Evolutionary conservation across 495 filamentous ascomycete genomes (phyloP), one percentile per base, ranked within the genome.

Genomic region (Penicillium roqueforti): DNA sequence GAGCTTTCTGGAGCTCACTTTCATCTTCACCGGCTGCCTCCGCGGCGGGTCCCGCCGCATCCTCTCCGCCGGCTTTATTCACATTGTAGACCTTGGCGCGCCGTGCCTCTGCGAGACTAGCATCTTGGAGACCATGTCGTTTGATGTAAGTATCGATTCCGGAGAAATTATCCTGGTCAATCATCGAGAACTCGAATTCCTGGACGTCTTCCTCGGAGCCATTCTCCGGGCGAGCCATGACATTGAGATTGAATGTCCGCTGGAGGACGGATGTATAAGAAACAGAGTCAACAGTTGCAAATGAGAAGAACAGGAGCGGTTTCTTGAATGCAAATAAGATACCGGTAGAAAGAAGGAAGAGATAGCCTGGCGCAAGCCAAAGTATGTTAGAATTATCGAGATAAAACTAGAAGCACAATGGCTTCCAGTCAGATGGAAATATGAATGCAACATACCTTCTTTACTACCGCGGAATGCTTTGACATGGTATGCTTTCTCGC

Each of bases 271-370:
- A 91, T 4, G 90, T 95, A 65, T 96, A 97, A 46, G 87, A 91
- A 13, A 97, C 80, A 9, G 87, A 87, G 3, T 84, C 83, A 47
- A 97, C 87, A 36, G 78, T 74, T 40, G 87, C 82, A 41, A 95
- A 87, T 3, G 89, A 83, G 55, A 97, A 84, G 75, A 90, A 96
- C 14, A 89, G 61, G 22, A 98, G 73, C 0, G 93, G 93, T 64
- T 98, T 98, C 69, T 96, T 96, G 80, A 96, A 97, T 1, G 84
- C 91, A 77, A 88, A 98, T 26, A 98, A 66, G 41, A 98, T 92
- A 2, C 93, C 93, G 19, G 79, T 85, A 38, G 87, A 81, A 6
- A 97, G 76, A 65, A 97, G 87, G 71, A 95, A 97, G 10, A 98
- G 78, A 56, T 85, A 98, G 10, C 93, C 92, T 83, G 39, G 8